These are phyloP conservation scores for Morella rubra DNA, from an alignment of 306 rosid genomes.

Conservation along the genomic window DNA sequence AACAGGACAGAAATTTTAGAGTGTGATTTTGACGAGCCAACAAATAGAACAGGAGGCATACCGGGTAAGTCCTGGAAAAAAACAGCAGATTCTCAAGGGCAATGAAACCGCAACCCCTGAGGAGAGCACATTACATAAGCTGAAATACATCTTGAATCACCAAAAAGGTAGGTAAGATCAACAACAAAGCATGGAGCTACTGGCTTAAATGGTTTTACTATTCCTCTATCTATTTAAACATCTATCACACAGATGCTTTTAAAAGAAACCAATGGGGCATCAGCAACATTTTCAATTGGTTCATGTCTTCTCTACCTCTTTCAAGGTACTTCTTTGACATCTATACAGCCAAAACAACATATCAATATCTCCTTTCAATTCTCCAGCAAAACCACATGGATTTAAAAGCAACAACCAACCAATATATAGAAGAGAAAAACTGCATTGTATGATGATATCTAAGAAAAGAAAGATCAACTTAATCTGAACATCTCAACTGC, in stretches of 20 bases:
- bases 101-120: conserved; percentile 87
- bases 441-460: background rate
- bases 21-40: conserved; percentile 7
- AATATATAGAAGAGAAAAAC: background rate
- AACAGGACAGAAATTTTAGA: background rate
- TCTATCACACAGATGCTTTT: background rate
- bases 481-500: background rate
- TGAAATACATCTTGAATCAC: conserved; percentile 9
- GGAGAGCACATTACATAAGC: conserved; percentile 51
- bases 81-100: conserved; percentile 90
- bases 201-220: background rate
- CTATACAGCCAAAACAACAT: no score
- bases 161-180: background rate
- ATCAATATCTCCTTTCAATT: background rate
- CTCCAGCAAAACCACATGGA: conserved; percentile 4
- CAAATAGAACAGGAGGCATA: conserved; percentile 42
- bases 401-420: background rate
- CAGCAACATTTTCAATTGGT: background rate
- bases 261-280: background rate
- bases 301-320: background rate
- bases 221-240: background rate
- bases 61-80: conserved; percentile 81
- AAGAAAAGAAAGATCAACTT: background rate
- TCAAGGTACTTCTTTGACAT: background rate
- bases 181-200: background rate